These are phyloP conservation scores for Dalechampia spathulata DNA, from an alignment of 441 rosid species.

Conservation along the genomic window DNA sequence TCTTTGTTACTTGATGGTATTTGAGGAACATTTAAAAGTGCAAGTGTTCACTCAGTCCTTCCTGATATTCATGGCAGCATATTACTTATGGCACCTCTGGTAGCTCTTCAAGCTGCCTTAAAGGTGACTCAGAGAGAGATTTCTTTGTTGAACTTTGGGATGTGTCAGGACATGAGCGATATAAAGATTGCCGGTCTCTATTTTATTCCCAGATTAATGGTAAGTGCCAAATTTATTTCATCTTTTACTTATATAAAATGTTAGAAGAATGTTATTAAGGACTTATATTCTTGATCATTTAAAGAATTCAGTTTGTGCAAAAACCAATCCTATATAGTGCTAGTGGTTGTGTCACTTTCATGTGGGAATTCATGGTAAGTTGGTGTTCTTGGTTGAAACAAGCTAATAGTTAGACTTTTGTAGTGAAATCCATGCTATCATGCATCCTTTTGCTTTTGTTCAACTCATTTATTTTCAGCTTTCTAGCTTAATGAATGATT, in stretches of 20 bases:
- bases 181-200: constrained; percentile 91
- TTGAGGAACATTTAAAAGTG: constrained; percentile 13
- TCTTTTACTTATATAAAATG: background rate
- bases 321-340: background rate
- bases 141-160: constrained; percentile 99
- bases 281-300: background rate
- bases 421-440: background rate
- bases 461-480: no score
- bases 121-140: constrained; percentile 87
- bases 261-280: background rate
- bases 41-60: constrained; percentile 15
- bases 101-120: constrained; percentile 88
- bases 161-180: constrained; percentile 94
- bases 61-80: constrained; percentile 40
- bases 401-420: background rate
- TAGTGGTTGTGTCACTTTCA: background rate
- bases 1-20: background rate
- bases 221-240: constrained; percentile 19
- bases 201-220: constrained; percentile 96
- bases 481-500: no score
- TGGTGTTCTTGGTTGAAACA: background rate
- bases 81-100: constrained; percentile 62
- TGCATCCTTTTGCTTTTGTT: background rate
- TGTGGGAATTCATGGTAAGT: background rate
- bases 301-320: background rate